phyloP scores from a whole-genome alignment of 2,329 filamentous ascomycete species.

The Tolypocladium cylindrosporum region DNA sequence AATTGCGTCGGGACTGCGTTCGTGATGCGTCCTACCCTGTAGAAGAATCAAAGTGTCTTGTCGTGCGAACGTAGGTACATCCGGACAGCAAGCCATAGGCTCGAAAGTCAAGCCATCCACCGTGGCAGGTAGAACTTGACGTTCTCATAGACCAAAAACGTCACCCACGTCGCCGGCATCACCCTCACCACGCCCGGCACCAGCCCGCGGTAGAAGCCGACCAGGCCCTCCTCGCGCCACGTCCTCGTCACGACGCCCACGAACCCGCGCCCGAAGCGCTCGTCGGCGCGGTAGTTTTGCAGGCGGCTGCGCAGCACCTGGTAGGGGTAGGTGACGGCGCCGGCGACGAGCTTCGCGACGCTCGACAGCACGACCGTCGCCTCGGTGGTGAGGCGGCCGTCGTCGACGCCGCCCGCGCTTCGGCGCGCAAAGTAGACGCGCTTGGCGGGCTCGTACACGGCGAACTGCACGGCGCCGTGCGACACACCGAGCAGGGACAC shows the following conservation, averaged over 20 bases:
- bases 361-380: constrained; percentile 77
- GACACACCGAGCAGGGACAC: constrained; percentile 79
- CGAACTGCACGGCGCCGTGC: constrained; percentile 92
- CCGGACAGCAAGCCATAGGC: neutral
- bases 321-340: constrained; percentile 87
- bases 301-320: constrained; percentile 82
- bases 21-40: neutral
- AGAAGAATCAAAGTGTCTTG: neutral
- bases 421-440: constrained; percentile 42
- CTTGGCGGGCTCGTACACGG: constrained; percentile 73
- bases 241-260: constrained; percentile 63
- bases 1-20: neutral
- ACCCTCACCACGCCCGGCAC: constrained; percentile 85
- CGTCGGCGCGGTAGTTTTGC: constrained; percentile 78
- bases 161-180: constrained; percentile 90
- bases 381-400: constrained; percentile 47
- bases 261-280: constrained; percentile 60
- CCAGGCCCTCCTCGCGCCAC: constrained; percentile 67
- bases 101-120: constrained; percentile 18
- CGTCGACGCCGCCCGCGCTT: constrained; percentile 5
- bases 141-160: constrained; percentile 96
- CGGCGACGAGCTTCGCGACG: constrained; percentile 75
- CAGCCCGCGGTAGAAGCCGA: constrained; percentile 86
- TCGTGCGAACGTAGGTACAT: too few species aligned
- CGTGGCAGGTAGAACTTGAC: constrained; percentile 60